Base-by-base conservation (phyloP, 75 land plant genomes). In the Sequoiadendron giganteum region DNA sequence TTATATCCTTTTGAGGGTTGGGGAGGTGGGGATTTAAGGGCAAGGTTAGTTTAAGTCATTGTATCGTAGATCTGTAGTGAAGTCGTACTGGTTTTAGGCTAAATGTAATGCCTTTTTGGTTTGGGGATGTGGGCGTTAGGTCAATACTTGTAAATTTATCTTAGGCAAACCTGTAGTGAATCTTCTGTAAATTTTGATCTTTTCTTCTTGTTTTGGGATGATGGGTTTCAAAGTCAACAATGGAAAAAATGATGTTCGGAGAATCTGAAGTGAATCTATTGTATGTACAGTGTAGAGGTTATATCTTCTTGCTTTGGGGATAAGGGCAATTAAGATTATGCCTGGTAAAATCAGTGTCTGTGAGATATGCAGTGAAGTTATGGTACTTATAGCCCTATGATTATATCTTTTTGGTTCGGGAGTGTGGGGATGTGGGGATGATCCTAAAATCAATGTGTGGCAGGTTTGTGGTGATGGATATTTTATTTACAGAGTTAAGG, bases 71-170 rank as follows among this genome's bases (percentile, higher is more conserved):
- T 82, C 84, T 47, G 52, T 9, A 45, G 5, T 77, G 83, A 14
- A 39, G 36, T 72, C 10, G 32, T 34, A 25, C 77, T 2, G 38
- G 10, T 32, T 65, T 30, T 25, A 97, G 98, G 98, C 98, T 79
- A 95, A 95, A 88, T 97, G 97, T 90, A 11, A 75, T 34, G 3
- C n/a, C 14, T 32, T 11, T 75, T 2, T 32, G 77, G 38, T 75
- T 75, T 32, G 38, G 38, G 38, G 77, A 34, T 75, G 77, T 2
- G 3, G 39, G 77, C 15, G 13, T 75, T 2, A 65, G 70, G n/a
- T 25, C n/a, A 25, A 65, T 65, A 65, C n/a, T 28, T 25, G 70
- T 28, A 65, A 52, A 52, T 52, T 52, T 13, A 13, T 14, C 14
- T 14, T 65, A 21, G 70, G n/a, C 70, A 65, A 58, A 21, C n/a